Evolutionary conservation across 2,329 filamentous ascomycete species (phyloP), one percentile per base, ranked within the genome.

Genomic region (Epichloe typhina): DNA sequence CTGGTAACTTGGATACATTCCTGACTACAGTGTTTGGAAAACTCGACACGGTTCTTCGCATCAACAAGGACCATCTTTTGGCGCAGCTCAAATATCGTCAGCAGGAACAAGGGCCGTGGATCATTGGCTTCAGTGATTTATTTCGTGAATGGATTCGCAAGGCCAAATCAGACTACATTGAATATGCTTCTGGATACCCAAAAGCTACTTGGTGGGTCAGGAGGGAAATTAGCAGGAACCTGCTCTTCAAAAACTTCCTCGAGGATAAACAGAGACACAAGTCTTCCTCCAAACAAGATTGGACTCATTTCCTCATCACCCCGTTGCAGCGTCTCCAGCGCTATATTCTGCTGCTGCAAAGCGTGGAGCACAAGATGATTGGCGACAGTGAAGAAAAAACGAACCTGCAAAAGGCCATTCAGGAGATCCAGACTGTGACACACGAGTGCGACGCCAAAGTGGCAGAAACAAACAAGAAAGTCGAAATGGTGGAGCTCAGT

Each of bases 101-200:
- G 65, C 86, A 93, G 61, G 93, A 97, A 64, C 91, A 98, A 69
- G 93, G 93, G 0, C 93, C 93, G 0, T 98, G 89, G 82, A 84
- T 98, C 52, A 75, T 80, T 12, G 93, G 93, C 3, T 96, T 96
- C 68, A 96, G 90, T 63, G 93, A 97, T 62, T 88, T 98, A 47
- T 97, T 98, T 73, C 77, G 93, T 52, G 93, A 98, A 69, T 98
- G 93, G 93, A 95, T 97, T 55, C 81, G 93, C 55, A 97, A 96
- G 66, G 93, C 93, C 35, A 88, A 84, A 65, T 73, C 77, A 2
- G 84, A 88, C 11, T 98, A 97, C 64, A 82, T 96, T 54, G 89
- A 95, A 52, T 98, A 97, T 65, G 91, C 91, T 39, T 83, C 85
- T 1, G 83, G 83, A 0, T 97, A 93, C 58, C 91, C 91, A 0